Percentiles rank a stretch among this genome's conserved stretches.
Conservation (phyloP, 495 filamentous ascomycete genomes). For the Parachaetomium inaequale region DNA sequence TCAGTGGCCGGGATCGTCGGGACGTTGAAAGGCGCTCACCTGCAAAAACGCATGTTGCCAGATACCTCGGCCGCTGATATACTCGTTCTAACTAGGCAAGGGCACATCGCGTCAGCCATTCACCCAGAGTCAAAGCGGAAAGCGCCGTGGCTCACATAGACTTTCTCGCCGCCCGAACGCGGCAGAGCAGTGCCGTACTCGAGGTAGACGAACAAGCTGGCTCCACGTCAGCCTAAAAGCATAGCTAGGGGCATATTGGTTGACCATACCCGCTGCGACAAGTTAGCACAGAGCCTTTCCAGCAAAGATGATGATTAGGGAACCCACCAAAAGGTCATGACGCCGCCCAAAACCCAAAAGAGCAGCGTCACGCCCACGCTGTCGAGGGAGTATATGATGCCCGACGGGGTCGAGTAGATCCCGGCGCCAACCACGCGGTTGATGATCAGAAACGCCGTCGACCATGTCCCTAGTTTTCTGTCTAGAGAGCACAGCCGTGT, state of each 20-base stretch:
- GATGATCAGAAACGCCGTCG: conserved; percentile 36
- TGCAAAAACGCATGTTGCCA: conserved; percentile 38
- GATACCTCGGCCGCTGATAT: conserved; percentile 32
- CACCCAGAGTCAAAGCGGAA: neutral
- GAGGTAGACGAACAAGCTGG: conserved; percentile 36
- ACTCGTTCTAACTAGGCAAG: conserved; percentile 31
- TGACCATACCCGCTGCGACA: conserved; percentile 22
- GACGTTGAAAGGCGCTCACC: conserved; percentile 5
- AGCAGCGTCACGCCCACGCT: conserved; percentile 33
- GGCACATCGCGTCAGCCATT: neutral
- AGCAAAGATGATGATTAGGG: neutral
- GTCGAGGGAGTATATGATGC: conserved; percentile 27
- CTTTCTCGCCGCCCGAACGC: conserved; percentile 35
- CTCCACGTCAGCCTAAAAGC: conserved; percentile 3
- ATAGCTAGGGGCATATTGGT: no score
- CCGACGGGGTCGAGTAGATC: conserved; percentile 31
- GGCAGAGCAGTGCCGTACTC: conserved; percentile 37
- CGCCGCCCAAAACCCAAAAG: conserved; percentile 34
- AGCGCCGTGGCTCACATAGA: conserved; percentile 27
- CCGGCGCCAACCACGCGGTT: conserved; percentile 35
- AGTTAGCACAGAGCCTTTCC: neutral
- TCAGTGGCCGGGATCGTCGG: neutral
- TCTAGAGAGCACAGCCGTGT: conserved; percentile 9
- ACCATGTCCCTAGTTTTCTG: conserved; percentile 36
- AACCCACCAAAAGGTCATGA: conserved; percentile 35